These are phyloP conservation scores for Lanmaoa pseudosensibilis DNA, from an alignment of 768 basidiomycete genomes.

Conservation along the genomic window DNA sequence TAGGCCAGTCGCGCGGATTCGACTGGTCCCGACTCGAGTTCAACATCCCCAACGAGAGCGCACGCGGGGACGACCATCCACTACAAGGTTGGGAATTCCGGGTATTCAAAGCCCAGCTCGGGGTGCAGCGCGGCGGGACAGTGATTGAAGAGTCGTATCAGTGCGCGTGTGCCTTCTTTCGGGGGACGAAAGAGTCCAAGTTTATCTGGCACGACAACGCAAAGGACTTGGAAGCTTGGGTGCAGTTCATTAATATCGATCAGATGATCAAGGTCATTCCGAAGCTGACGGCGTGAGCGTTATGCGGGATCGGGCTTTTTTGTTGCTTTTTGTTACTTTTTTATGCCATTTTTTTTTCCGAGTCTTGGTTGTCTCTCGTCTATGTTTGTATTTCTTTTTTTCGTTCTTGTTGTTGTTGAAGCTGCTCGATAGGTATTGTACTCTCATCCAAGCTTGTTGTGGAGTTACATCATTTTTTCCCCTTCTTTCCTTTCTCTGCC, in stretches of 20 bases:
- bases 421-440: conserved; percentile 9
- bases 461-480: not conserved
- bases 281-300: conserved; percentile 61
- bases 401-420: not conserved
- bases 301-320: too few relatives aligned
- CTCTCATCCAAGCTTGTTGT: conserved; percentile 1
- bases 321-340: not conserved
- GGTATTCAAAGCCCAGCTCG: conserved; percentile 71
- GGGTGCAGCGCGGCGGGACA: conserved; percentile 56
- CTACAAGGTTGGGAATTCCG: conserved; percentile 86
- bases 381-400: not conserved
- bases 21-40: conserved; percentile 83
- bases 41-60: conserved; percentile 63
- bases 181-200: conserved; percentile 60
- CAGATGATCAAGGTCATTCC: conserved; percentile 78
- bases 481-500: not conserved
- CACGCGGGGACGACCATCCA: conserved; percentile 65
- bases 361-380: not conserved
- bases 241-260: conserved; percentile 82
- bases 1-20: conserved; percentile 78
- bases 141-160: conserved; percentile 67
- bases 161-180: conserved; percentile 76
- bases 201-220: conserved; percentile 72
- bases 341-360: not conserved
- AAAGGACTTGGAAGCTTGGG: conserved; percentile 73